Evolutionary conservation across 805 yeast species (phyloP).

Genomic region (Starmerella kuoi): DNA sequence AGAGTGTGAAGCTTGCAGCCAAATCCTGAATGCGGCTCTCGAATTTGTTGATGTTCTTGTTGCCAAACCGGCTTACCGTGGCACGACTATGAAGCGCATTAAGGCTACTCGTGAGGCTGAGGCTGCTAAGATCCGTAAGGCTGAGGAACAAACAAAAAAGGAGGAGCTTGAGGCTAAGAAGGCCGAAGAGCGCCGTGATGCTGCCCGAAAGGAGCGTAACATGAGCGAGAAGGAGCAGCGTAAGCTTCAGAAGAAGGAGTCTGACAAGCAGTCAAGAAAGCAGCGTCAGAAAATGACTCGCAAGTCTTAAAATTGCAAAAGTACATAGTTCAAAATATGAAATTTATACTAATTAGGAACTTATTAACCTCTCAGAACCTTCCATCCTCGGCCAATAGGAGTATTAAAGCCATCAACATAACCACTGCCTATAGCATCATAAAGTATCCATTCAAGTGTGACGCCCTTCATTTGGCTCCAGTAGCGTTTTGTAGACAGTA

Average conservation of each 20-base stretch:
- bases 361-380: conserved; percentile 36
- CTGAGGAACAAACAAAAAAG: conserved; percentile 49
- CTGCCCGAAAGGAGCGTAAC: conserved; percentile 51
- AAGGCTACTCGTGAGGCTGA: conserved; percentile 68
- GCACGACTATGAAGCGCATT: conserved; percentile 56
- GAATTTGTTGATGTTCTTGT: conserved; percentile 48
- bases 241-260: conserved; percentile 63
- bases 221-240: conserved; percentile 68
- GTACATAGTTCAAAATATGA: too few species aligned
- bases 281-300: conserved; percentile 24
- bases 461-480: conserved; percentile 42
- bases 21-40: conserved; percentile 44
- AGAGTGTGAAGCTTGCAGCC: conserved; percentile 40
- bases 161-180: conserved; percentile 62
- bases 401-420: conserved; percentile 44
- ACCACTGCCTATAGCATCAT: conserved; percentile 45
- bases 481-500: conserved; percentile 23
- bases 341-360: too few species aligned
- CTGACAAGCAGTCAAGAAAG: conserved; percentile 72
- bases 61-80: conserved; percentile 48
- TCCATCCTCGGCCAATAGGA: conserved; percentile 52
- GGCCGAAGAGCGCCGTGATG: conserved; percentile 40
- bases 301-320: too few species aligned
- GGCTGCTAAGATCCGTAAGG: conserved; percentile 53
- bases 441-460: conserved; percentile 41